Conservation (phyloP, 495 filamentous ascomycete genomes). For the Aspergillus homomorphus region DNA sequence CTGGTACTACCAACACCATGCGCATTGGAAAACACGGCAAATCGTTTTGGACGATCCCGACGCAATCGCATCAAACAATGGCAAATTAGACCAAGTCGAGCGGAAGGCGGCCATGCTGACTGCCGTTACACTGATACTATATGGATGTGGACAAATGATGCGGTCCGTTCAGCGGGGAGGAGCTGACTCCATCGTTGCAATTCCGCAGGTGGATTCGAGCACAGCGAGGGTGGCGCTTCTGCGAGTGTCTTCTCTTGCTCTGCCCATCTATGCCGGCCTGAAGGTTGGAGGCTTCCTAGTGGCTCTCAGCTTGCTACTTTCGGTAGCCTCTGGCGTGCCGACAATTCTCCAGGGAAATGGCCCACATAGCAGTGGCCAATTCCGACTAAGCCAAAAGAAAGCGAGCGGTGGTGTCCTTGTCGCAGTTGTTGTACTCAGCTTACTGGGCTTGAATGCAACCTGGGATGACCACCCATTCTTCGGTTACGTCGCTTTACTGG, state of each 20-base stretch:
- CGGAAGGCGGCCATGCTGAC: constrained; percentile 16
- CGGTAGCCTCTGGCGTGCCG: constrained; percentile 41
- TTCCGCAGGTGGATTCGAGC: constrained; percentile 20
- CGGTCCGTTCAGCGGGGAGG: constrained; percentile 12
- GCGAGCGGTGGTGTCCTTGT: constrained; percentile 29
- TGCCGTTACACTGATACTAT: constrained; percentile 26
- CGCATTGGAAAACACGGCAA: constrained; percentile 16
- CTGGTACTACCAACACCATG: constrained; percentile 38
- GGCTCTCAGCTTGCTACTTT: constrained; percentile 47
- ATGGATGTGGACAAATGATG: constrained; percentile 27
- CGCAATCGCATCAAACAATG: constrained; percentile 1
- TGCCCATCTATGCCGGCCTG: constrained; percentile 57
- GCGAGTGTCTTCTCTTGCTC: constrained; percentile 35
- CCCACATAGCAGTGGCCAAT: constrained; percentile 11
- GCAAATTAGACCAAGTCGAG: constrained; percentile 9
- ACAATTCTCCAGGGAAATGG: constrained; percentile 17
- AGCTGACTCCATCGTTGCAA: constrained; percentile 13
- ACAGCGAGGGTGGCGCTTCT: constrained; percentile 20
- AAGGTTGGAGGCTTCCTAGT: constrained; percentile 55
- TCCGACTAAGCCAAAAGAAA: constrained; percentile 30
- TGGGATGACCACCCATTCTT: constrained; percentile 33
- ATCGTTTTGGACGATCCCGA: constrained; percentile 4
- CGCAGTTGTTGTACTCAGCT: constrained; percentile 27
- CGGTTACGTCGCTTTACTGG: constrained; percentile 46
- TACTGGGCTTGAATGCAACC: constrained; percentile 32